Base-by-base conservation (phyloP, 2,329 filamentous ascomycete species). In the Eurotiales sp. region DNA sequence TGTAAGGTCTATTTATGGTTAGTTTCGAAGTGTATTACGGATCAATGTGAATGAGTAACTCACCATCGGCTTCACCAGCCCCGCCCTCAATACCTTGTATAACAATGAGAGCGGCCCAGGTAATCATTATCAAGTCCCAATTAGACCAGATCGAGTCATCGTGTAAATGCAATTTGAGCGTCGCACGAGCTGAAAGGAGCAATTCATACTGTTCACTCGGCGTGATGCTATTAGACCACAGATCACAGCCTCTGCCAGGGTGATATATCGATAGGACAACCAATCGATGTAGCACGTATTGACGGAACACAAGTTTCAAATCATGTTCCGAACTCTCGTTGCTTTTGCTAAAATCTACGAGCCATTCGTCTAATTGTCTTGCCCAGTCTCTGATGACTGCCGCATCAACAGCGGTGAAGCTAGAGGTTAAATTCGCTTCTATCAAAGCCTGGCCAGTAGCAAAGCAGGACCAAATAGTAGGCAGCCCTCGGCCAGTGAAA, bases 231-330 rank as follows among this genome's bases (percentile, higher is more conserved):
- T 52, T 52, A 14, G 51, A 52, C 51, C 51, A 53, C 40, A 51
- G 29, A 15, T 54, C 52, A 21, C 48, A 51, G 8, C 52, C 52
- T 21, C 52, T 46, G 12, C 40, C 47, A 10, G 52, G 52, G 27
- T 54, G 48, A 34, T 54, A 51, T 39, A 54, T 54, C 29, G 52
- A 54, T n/a, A 54, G 17, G 22, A 54, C 52, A 17, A 54, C 52
- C n/a, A 54, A 45, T 51, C 52, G 48, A 54, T 54, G 52, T 8
- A 54, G 47, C 2, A 54, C 52, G 11, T 54, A 54, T 54, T 54
- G 52, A 40, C 52, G 52, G 15, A 54, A 54, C 10, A 54, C 52
- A 14, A 23, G 6, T 42, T 45, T 54, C 14, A 54, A 12, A 23
- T 54, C 52, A 8, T 47, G 42, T 23, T 54, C 48, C 4, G 52